phyloP scores from a whole-genome alignment of 1,284 basidiomycete genomes.

The Schizophyllum commune region DNA sequence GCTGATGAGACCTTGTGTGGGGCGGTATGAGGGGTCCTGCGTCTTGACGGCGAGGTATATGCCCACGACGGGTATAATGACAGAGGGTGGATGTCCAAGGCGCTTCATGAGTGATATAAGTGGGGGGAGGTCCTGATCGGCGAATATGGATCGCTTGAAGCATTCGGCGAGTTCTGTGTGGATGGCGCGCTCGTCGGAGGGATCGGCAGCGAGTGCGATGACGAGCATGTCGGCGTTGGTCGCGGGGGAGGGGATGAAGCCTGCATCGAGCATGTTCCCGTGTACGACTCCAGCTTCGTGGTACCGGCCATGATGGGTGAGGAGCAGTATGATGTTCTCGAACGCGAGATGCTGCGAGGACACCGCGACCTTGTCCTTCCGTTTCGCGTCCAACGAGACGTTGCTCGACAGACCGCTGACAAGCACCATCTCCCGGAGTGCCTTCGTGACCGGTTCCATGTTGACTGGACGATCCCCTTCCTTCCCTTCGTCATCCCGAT shows the following conservation, averaged over 20 bases:
- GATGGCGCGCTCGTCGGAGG: slow-evolving; percentile 9
- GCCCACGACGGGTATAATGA: slow-evolving; percentile 28
- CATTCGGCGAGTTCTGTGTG: slow-evolving; percentile 19
- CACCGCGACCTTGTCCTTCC: background rate
- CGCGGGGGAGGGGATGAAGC: slow-evolving; percentile 26
- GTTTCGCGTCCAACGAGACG: background rate
- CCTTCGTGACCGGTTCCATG: background rate
- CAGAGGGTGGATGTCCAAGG: slow-evolving; percentile 19
- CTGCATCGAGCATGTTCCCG: slow-evolving; percentile 32
- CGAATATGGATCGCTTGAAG: slow-evolving; percentile 26
- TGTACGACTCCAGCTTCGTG: slow-evolving; percentile 31
- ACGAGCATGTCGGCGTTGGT: slow-evolving; percentile 35
- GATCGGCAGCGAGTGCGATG: slow-evolving; percentile 16
- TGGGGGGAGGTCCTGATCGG: slow-evolving; percentile 30
- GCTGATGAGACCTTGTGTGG: slow-evolving; percentile 24
- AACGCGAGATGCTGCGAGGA: background rate
- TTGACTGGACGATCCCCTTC: background rate
- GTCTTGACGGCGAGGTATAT: slow-evolving; percentile 27
- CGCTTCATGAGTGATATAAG: slow-evolving; percentile 27
- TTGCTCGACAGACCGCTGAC: background rate
- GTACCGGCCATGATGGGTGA: slow-evolving; percentile 27
- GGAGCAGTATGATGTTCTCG: slow-evolving; percentile 25
- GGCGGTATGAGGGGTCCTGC: slow-evolving; percentile 19
- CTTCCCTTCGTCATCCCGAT: too few relatives aligned
- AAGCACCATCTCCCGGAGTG: background rate